phyloP scores from a whole-genome alignment of 2,329 filamentous ascomycete species.

The Aureobasidium subglaciale region DNA sequence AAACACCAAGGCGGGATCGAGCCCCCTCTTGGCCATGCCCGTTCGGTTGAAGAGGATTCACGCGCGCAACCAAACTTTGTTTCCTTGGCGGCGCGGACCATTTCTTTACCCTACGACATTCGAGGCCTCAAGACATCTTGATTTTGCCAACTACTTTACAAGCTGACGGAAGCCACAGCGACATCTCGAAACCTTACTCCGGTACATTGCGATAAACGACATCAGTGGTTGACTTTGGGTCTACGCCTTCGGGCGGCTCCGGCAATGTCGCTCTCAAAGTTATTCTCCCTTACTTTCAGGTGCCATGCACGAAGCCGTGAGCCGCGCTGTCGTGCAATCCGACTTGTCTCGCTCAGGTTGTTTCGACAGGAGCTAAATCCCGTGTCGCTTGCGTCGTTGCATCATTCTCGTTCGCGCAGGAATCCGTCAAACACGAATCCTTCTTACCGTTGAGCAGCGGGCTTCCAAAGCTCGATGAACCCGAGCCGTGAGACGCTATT shows the following conservation, averaged over 20 bases:
- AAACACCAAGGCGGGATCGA: not conserved
- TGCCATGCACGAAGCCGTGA: not conserved
- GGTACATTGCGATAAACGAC: not conserved
- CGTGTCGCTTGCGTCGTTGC: not conserved
- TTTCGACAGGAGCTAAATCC: not conserved
- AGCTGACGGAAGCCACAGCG: not conserved
- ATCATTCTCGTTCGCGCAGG: not conserved
- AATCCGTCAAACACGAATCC: conserved; percentile 1
- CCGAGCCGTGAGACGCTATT: not conserved
- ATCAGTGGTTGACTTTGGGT: not conserved
- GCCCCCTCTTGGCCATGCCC: too few species aligned
- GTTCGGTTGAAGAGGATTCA: not conserved
- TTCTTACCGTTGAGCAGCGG: not conserved
- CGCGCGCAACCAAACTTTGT: not conserved
- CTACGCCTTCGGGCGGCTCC: not conserved
- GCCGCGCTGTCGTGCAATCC: not conserved
- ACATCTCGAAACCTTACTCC: not conserved
- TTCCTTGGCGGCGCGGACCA: not conserved
- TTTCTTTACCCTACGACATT: too few species aligned
- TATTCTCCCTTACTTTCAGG: not conserved
- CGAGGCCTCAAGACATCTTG: not conserved
- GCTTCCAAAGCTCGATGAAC: not conserved
- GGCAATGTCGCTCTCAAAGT: not conserved
- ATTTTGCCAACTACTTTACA: not conserved
- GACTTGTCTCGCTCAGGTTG: not conserved